Base-by-base conservation (phyloP, 495 filamentous ascomycete species). In the Evansstolkia leycettana region DNA sequence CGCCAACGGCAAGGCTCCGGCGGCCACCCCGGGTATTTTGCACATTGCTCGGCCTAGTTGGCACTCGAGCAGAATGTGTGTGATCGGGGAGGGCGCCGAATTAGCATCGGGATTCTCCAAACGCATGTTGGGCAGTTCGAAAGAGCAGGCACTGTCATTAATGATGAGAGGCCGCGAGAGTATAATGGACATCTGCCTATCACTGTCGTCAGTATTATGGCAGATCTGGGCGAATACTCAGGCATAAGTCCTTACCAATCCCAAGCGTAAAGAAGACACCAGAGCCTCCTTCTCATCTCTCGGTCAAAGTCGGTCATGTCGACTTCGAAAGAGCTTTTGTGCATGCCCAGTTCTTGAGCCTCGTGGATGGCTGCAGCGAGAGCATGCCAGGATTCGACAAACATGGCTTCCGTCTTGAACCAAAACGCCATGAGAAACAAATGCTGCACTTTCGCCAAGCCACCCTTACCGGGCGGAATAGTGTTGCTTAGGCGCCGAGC, bases 311-410 rank as follows among this genome's bases (percentile, higher is more conserved):
- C 66, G 2, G 60, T 58, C 31, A 65, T 40, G 0, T 48, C 54
- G 3, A 53, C 47, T 6, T 51, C 52, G 1, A 44, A 36, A 11
- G 48, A 45, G 24, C 59, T 55, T 12, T 58, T 60, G 38, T 75
- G 64, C 20, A 17, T 55, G 64, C 67, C 68, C 35, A 68, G 55
- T 38, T 73, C 69, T 38, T 69, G 67, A 0, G 66, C 69, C 18
- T 67, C 67, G 7, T 62, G 60, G 31, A 72, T 65, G 11, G 60
- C 57, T 31, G 46, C 40, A 27, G 58, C 47, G 23, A 73, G 36
- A 9, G 57, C 50, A 48, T 72, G 68, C 68, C 70, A 72, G 1
- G 65, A 59, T 29, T 72, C 67, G 3, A 64, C 57, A 45, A 70
- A 72, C n/a, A 57, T 46, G 29, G 61, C 61, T 31, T 69, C 66